phyloP scores from a whole-genome alignment of 495 filamentous ascomycete species.

The Sabuloglossum arenarium region DNA sequence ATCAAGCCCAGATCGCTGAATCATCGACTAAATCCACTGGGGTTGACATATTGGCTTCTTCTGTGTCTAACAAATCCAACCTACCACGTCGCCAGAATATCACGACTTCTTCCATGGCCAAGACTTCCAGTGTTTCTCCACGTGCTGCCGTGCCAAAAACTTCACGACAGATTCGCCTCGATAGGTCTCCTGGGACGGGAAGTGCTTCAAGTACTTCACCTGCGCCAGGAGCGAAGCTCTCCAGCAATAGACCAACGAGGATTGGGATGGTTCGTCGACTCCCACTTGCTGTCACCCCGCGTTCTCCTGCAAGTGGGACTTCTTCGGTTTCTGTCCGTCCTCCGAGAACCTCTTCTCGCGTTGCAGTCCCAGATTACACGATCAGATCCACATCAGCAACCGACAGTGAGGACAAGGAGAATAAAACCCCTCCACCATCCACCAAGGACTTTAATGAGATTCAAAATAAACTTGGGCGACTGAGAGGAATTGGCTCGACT shows the following conservation, averaged over 20 bases:
- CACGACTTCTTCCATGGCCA: neutral
- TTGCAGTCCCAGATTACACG: neutral
- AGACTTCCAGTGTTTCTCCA: neutral
- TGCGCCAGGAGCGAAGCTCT: neutral
- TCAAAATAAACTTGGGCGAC: neutral
- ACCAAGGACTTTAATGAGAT: neutral
- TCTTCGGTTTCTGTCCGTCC: neutral
- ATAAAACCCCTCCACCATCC: neutral
- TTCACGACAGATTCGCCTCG: neutral
- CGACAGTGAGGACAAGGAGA: neutral
- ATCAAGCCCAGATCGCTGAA: neutral
- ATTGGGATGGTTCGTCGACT: neutral
- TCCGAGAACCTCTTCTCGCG: conserved; percentile 1
- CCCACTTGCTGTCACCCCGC: neutral
- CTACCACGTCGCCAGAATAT: no score
- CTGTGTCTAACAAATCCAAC: no score
- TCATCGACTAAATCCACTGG: neutral
- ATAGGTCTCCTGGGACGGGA: neutral
- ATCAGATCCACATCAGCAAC: neutral
- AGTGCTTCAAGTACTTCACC: neutral
- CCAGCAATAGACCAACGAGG: neutral
- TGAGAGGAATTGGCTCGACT: neutral
- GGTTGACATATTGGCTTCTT: neutral
- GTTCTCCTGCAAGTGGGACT: neutral
- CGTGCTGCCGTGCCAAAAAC: neutral